phyloP scores from a whole-genome alignment of 2,329 filamentous ascomycete genomes.

The Neonectria coccinea region DNA sequence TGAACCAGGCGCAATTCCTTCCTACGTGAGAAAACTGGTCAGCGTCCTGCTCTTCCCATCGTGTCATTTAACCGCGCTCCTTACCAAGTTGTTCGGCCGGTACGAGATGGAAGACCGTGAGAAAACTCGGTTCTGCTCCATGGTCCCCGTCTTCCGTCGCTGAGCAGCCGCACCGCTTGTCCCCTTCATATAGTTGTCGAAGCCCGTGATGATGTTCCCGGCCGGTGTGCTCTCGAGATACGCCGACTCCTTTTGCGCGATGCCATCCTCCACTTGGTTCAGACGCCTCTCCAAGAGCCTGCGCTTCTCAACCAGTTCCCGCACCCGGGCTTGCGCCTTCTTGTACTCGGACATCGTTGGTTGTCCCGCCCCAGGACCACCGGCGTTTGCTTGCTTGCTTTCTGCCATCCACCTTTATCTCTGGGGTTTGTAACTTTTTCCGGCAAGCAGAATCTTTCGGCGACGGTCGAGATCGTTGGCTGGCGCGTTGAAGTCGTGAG shows the following conservation, averaged over 20 bases:
- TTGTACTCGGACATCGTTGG: slow-evolving; percentile 61
- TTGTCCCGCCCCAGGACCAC: slow-evolving; percentile 45
- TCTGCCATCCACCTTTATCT: slow-evolving; percentile 49
- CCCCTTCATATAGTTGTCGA: slow-evolving; percentile 98
- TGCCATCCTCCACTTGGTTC: slow-evolving; percentile 76
- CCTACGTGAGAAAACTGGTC: slow-evolving; percentile 27
- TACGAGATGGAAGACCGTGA: slow-evolving; percentile 73
- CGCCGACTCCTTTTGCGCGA: slow-evolving; percentile 83
- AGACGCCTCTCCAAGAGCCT: slow-evolving; percentile 53
- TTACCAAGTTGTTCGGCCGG: slow-evolving; percentile 57
- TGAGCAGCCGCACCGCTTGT: slow-evolving; percentile 71
- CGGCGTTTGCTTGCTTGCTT: slow-evolving; percentile 43
- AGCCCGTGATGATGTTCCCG: slow-evolving; percentile 97
- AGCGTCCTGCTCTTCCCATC: slow-evolving; percentile 15
- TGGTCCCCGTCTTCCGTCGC: slow-evolving; percentile 72
- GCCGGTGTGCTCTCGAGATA: slow-evolving; percentile 91
- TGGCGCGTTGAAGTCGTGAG: slow-evolving; percentile 8
- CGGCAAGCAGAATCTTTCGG: neutral
- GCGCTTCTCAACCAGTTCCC: slow-evolving; percentile 60
- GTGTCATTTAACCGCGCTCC: slow-evolving; percentile 13
- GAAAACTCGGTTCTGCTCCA: slow-evolving; percentile 81
- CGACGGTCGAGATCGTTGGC: neutral
- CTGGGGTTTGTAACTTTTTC: neutral
- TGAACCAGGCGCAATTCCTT: slow-evolving; percentile 52
- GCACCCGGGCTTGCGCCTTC: slow-evolving; percentile 61